Conservation (phyloP, 352 stramenopile genomes). For the Pythium plurisporium region DNA sequence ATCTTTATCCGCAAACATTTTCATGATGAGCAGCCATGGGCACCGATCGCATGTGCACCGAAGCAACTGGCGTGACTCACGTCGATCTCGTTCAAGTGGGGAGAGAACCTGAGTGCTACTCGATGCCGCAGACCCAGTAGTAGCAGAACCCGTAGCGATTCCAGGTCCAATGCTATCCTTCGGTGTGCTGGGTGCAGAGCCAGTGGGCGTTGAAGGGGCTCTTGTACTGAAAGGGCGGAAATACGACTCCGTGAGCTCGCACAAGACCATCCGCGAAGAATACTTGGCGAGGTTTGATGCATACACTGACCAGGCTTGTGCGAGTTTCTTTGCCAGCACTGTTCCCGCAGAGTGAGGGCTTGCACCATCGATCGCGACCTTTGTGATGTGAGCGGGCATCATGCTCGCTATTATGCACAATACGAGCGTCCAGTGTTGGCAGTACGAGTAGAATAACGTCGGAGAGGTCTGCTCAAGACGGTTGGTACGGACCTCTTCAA, state of each 20-base stretch:
- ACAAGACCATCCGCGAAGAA: conserved; percentile 49
- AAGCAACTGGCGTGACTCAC: conserved; percentile 46
- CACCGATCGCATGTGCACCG: conserved; percentile 65
- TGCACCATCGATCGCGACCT: conserved; percentile 41
- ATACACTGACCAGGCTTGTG: conserved; percentile 57
- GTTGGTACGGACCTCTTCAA: conserved; percentile 62
- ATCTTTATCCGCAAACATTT: conserved; percentile 67
- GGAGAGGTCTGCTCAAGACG: conserved; percentile 41
- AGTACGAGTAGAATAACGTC: conserved; percentile 49
- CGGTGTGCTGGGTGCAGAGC: conserved; percentile 12
- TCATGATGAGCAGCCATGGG: conserved; percentile 67
- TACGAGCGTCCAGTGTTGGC: conserved; percentile 69
- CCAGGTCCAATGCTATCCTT: neutral
- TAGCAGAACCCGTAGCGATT: neutral
- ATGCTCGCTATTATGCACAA: conserved; percentile 38
- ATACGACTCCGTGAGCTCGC: conserved; percentile 54
- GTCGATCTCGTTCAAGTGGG: conserved; percentile 18
- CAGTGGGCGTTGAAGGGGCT: conserved; percentile 10
- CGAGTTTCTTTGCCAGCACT: conserved; percentile 34
- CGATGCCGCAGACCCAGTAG: neutral
- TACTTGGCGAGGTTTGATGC: conserved; percentile 45
- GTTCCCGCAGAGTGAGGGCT: conserved; percentile 22
- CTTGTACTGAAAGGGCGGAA: conserved; percentile 45
- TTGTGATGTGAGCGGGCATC: conserved; percentile 60
- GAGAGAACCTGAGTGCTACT: conserved; percentile 13